Conservation (phyloP, 345 rosid genomes). For the Erysimum cheiranthoides region DNA sequence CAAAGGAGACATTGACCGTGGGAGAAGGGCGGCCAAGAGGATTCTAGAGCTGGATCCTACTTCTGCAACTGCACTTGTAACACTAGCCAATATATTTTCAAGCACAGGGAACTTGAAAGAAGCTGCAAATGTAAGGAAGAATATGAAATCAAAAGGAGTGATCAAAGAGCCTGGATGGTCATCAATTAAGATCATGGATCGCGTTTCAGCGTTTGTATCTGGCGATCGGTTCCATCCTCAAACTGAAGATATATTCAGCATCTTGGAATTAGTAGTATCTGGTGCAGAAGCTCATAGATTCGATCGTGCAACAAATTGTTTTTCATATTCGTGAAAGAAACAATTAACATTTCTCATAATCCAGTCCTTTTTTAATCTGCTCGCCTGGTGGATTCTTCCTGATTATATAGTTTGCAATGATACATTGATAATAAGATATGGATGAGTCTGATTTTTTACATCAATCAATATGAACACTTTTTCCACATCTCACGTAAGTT, state of each 20-base stretch:
- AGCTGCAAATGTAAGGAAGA: conserved; percentile 73
- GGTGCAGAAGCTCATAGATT: conserved; percentile 43
- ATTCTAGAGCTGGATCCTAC: conserved; percentile 73
- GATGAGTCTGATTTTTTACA: conserved; percentile 29
- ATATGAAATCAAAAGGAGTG: conserved; percentile 74
- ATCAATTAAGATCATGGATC: conserved; percentile 55
- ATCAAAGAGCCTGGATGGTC: conserved; percentile 91
- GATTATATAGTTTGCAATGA: background rate
- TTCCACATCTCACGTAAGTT: conserved; percentile 3
- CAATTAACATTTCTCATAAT: background rate
- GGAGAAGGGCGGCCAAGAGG: conserved; percentile 63
- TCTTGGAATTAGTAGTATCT: conserved; percentile 56
- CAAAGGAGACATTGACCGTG: conserved; percentile 72
- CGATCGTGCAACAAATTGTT: conserved; percentile 22
- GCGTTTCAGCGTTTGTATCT: conserved; percentile 65
- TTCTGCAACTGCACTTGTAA: conserved; percentile 76
- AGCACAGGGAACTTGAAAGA: conserved; percentile 78
- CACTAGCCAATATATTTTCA: conserved; percentile 78
- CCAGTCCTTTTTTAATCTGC: background rate
- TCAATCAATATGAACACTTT: conserved; percentile 32
- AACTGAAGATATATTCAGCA: conserved; percentile 56
- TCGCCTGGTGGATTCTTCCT: background rate
- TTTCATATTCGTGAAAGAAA: conserved; percentile 7
- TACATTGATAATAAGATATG: background rate
- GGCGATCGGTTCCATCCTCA: conserved; percentile 64